Conservation (phyloP, 2,329 filamentous ascomycete species). For the Penicillium sp. region DNA sequence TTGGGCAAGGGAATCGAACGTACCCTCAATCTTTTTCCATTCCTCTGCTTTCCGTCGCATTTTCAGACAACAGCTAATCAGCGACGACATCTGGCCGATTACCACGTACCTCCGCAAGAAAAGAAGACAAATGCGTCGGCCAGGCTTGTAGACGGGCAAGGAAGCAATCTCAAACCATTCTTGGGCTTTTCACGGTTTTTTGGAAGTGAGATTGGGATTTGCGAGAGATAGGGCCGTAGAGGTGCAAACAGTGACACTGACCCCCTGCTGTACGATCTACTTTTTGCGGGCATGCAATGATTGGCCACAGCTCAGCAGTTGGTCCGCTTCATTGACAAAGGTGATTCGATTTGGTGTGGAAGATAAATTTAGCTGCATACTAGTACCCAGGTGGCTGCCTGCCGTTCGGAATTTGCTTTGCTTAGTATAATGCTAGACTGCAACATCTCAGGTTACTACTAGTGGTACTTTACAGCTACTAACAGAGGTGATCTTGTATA, state of each 20-base stretch:
- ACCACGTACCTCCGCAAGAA: neutral
- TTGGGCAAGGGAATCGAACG: neutral
- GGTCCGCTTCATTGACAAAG: no score
- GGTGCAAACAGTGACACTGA: conserved; percentile 17
- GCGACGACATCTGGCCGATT: conserved; percentile 13
- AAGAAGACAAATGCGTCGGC: conserved; percentile 1
- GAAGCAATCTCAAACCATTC: neutral
- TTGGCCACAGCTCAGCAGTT: neutral
- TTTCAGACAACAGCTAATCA: conserved; percentile 15
- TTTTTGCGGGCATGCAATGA: neutral
- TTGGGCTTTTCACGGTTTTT: neutral
- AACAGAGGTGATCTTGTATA: no score
- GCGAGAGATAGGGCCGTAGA: conserved; percentile 9
- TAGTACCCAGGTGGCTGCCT: no score
- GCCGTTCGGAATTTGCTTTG: no score
- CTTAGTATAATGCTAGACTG: no score
- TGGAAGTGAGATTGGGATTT: conserved; percentile 7
- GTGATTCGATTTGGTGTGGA: no score
- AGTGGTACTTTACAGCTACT: no score
- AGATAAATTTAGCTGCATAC: no score
- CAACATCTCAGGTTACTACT: no score
- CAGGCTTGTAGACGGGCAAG: neutral
- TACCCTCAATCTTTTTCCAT: conserved; percentile 20
- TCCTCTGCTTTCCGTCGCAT: conserved; percentile 7
- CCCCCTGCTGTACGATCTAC: conserved; percentile 22